phyloP scores from a whole-genome alignment of 257 asterid species.

The Catharanthus roseus region DNA sequence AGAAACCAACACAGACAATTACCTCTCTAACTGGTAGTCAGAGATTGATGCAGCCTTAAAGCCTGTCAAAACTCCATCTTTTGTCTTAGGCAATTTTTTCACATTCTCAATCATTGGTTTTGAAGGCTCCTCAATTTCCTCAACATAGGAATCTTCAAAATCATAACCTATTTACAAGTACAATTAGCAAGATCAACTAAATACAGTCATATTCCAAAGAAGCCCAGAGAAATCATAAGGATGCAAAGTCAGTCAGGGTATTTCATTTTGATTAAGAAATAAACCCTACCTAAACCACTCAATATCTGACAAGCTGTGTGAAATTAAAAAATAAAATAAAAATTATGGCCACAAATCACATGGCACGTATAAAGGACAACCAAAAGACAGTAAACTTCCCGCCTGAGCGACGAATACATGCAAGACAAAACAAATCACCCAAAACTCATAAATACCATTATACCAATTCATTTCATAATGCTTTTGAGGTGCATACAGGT shows the following conservation, averaged over 20 bases:
- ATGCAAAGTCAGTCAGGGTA: background rate
- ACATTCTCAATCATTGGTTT: conserved; percentile 39
- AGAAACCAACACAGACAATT: conserved; percentile 13
- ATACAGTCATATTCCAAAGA: background rate
- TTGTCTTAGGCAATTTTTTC: conserved; percentile 53
- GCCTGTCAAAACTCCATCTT: conserved; percentile 59
- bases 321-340: too few species aligned
- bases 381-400: background rate
- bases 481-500: background rate
- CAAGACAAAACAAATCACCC: background rate
- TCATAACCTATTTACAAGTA: conserved; percentile 56
- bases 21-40: conserved; percentile 67
- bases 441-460: background rate
- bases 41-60: conserved; percentile 70
- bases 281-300: background rate
- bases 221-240: background rate
- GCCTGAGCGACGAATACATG: background rate
- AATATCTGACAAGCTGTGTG: background rate
- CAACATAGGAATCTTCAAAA: conserved; percentile 64
- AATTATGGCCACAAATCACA: background rate
- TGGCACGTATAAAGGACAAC: too few species aligned
- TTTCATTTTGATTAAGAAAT: background rate
- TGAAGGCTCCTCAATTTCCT: conserved; percentile 85
- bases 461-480: background rate
- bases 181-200: conserved; percentile 12